These are phyloP conservation scores for Betula pendula DNA, from an alignment of 306 rosid genomes.

Conservation along the genomic window DNA sequence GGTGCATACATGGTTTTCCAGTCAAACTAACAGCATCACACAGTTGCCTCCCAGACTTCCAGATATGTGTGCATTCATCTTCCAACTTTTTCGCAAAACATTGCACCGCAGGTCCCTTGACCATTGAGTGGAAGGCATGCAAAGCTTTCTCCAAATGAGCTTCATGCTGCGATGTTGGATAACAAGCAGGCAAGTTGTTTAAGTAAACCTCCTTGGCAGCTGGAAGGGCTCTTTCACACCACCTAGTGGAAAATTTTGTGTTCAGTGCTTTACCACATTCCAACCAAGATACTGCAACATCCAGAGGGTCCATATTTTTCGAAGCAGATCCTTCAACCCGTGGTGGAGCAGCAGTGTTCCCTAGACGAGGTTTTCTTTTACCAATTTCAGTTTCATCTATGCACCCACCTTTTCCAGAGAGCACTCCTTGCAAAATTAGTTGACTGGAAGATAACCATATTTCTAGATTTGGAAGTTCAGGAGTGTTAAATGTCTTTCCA, in stretches of 20 bases:
- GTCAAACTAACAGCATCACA: slow-evolving; percentile 95
- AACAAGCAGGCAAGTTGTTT: slow-evolving; percentile 77
- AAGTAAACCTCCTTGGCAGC: slow-evolving; percentile 81
- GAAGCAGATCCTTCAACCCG: slow-evolving; percentile 48
- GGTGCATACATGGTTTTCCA: slow-evolving; percentile 88
- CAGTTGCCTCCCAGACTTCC: slow-evolving; percentile 88
- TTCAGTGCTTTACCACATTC: slow-evolving; percentile 72
- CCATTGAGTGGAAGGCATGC: slow-evolving; percentile 72
- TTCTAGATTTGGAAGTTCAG: slow-evolving; percentile 83
- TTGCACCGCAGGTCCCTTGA: slow-evolving; percentile 76
- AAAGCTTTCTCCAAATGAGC: slow-evolving; percentile 70
- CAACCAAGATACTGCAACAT: slow-evolving; percentile 79
- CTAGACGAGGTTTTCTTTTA: slow-evolving; percentile 66
- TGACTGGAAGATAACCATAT: slow-evolving; percentile 80
- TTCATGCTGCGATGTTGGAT: slow-evolving; percentile 76
- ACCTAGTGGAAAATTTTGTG: slow-evolving; percentile 68
- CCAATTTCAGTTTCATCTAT: slow-evolving; percentile 64
- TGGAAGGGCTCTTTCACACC: slow-evolving; percentile 84
- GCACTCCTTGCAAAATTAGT: slow-evolving; percentile 62
- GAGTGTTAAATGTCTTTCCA: slow-evolving; percentile 61
- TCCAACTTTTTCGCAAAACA: slow-evolving; percentile 65
- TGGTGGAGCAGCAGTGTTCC: slow-evolving; percentile 44
- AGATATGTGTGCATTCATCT: slow-evolving; percentile 79
- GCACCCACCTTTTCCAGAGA: slow-evolving; percentile 79
- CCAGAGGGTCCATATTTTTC: slow-evolving; percentile 61